Conservation (phyloP, 2,329 filamentous ascomycete genomes). For the Calonectria multiphialidica region DNA sequence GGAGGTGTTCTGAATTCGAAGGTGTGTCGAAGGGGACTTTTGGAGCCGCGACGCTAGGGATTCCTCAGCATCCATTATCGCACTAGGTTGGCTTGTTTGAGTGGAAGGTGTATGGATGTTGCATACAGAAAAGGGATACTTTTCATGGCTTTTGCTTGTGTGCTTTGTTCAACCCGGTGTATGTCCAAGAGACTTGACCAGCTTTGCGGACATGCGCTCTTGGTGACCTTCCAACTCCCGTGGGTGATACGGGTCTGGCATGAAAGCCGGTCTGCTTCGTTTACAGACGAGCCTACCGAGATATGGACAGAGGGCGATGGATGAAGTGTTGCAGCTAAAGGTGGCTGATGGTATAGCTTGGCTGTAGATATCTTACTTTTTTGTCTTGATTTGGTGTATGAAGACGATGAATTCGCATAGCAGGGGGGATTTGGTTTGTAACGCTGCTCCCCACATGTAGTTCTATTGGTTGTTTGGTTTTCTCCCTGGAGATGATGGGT, state of each 20-base stretch:
- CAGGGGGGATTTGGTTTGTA: conserved; percentile 35
- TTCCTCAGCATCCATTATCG: conserved; percentile 13
- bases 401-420: conserved; percentile 41
- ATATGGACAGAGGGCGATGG: conserved; percentile 5
- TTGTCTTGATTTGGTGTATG: conserved; percentile 41
- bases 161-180: conserved; percentile 21
- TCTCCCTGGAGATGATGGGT: neutral
- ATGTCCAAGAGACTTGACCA: conserved; percentile 19
- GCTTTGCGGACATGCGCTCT: conserved; percentile 18
- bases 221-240: conserved; percentile 17
- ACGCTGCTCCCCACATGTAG: conserved; percentile 35
- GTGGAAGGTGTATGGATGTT: conserved; percentile 25
- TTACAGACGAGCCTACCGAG: neutral
- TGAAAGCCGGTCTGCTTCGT: neutral
- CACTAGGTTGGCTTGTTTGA: conserved; percentile 4
- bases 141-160: conserved; percentile 28
- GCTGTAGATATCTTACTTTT: conserved; percentile 40
- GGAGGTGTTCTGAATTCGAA: conserved; percentile 20
- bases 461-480: conserved; percentile 31
- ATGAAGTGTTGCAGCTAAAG: conserved; percentile 3
- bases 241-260: neutral
- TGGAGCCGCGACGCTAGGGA: conserved; percentile 15
- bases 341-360: conserved; percentile 32
- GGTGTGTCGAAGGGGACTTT: conserved; percentile 20
- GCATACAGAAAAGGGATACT: conserved; percentile 29